Conservation (phyloP, 176 grass and related monocot species). For the Triticum aestivum region DNA sequence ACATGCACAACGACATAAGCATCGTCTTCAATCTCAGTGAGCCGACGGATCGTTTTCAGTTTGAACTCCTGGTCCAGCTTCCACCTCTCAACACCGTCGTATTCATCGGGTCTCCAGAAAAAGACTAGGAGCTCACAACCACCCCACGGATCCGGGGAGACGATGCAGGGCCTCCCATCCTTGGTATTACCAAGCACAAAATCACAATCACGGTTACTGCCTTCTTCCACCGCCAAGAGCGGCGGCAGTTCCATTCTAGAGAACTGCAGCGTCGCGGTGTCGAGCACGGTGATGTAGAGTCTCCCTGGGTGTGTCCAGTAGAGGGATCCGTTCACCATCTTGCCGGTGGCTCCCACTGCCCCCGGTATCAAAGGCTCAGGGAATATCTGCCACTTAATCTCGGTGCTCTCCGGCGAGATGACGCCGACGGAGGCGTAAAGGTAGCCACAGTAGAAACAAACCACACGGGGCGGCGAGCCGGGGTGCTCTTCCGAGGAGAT, state of each 20-base stretch:
- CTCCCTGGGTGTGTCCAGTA: not conserved
- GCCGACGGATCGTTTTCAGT: not conserved
- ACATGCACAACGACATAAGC: not conserved
- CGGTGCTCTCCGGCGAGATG: not conserved
- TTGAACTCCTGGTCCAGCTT: not conserved
- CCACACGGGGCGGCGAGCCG: not conserved
- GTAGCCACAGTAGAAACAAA: not conserved
- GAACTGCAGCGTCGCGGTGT: not conserved
- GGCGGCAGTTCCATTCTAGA: not conserved
- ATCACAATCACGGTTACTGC: not conserved
- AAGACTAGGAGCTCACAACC: not conserved
- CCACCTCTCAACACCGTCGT: not conserved
- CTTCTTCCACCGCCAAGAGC: not conserved
- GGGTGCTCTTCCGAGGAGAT: not conserved
- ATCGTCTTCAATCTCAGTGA: not conserved
- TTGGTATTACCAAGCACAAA: not conserved
- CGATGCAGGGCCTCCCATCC: slow-evolving; percentile 24
- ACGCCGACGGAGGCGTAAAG: not conserved
- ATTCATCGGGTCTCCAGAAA: not conserved
- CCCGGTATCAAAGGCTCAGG: not conserved
- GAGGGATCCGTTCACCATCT: not conserved
- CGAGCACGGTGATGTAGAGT: not conserved
- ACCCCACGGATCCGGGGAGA: not conserved
- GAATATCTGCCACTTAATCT: not conserved
- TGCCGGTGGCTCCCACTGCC: not conserved